These are phyloP conservation scores for Hyaloscypha variabilis DNA, from an alignment of 495 filamentous ascomycete species.

Conservation along the genomic window DNA sequence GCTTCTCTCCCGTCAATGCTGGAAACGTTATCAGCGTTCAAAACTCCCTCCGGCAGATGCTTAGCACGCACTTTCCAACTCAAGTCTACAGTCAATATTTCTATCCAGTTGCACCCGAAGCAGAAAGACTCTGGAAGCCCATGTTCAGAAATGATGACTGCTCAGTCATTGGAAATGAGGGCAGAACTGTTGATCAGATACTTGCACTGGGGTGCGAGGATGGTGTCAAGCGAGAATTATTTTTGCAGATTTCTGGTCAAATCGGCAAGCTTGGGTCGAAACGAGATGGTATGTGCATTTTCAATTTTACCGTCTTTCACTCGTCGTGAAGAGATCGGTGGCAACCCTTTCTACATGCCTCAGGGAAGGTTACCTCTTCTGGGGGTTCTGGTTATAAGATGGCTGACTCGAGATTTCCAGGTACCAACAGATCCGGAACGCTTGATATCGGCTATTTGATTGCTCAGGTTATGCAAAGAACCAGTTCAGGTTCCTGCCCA, in stretches of 20 bases:
- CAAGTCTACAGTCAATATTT: constrained; percentile 25
- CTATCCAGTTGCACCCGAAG: constrained; percentile 24
- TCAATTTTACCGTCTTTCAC: no score
- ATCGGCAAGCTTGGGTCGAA: constrained; percentile 33
- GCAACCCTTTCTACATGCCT: no score
- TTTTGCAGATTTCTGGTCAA: constrained; percentile 28
- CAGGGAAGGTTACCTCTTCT: no score
- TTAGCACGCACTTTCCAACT: constrained; percentile 23
- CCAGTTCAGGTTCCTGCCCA: constrained; percentile 7
- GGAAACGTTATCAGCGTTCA: constrained; percentile 24
- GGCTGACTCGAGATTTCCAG: no score
- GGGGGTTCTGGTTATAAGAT: no score
- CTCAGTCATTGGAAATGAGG: constrained; percentile 20
- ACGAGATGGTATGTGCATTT: constrained; percentile 24
- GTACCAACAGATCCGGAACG: constrained; percentile 27
- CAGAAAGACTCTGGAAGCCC: constrained; percentile 31
- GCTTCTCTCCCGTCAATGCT: constrained; percentile 18
- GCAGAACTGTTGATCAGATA: constrained; percentile 34
- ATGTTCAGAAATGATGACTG: constrained; percentile 31
- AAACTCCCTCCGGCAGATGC: constrained; percentile 24
- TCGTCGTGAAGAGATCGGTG: no score
- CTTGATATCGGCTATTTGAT: constrained; percentile 35
- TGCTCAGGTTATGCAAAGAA: constrained; percentile 29
- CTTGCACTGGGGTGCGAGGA: constrained; percentile 34
- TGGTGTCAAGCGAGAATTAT: constrained; percentile 32